Percentiles rank a stretch among this genome's conserved stretches.
Conservation (phyloP, 148 eudicot genomes). For the Beta vulgaris region DNA sequence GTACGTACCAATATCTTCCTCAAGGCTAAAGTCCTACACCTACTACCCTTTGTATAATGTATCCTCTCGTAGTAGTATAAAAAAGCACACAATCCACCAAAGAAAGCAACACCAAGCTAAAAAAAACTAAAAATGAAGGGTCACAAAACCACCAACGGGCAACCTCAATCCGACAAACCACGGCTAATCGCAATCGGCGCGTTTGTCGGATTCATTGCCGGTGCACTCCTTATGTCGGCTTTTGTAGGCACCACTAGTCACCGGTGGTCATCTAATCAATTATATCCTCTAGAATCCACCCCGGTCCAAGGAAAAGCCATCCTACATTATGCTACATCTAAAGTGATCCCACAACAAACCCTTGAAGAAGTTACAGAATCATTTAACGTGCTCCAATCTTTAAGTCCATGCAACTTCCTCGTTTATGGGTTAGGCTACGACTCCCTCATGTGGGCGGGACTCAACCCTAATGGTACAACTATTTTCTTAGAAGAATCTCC, state of each 20-base stretch:
- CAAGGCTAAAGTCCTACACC: too few species aligned
- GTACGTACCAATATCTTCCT: too few species aligned
- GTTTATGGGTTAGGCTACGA: slow-evolving; percentile 48
- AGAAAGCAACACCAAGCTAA: not conserved
- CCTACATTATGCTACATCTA: slow-evolving; percentile 45
- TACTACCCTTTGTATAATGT: too few species aligned
- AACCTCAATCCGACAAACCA: not conserved
- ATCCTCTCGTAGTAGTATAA: too few species aligned
- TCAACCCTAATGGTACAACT: slow-evolving; percentile 41
- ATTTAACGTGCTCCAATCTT: slow-evolving; percentile 22
- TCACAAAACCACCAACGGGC: not conserved
- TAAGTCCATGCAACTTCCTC: slow-evolving; percentile 38
- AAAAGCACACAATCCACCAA: too few species aligned
- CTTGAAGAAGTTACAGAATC: slow-evolving; percentile 30
- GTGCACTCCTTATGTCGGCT: slow-evolving; percentile 10
- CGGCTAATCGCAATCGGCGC: not conserved
- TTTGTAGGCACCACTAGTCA: not conserved
- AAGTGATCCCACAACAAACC: slow-evolving; percentile 39
- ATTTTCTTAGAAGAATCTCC: slow-evolving; percentile 44
- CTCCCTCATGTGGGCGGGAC: slow-evolving; percentile 45
- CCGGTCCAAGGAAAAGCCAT: slow-evolving; percentile 29
- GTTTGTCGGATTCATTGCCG: slow-evolving; percentile 18
- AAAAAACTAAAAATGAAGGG: not conserved
- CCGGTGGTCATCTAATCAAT: slow-evolving; percentile 3
- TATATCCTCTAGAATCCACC: not conserved